Evolutionary conservation across 805 yeast genomes (phyloP).

Genomic region (Wickerhamomyces mucosus): DNA sequence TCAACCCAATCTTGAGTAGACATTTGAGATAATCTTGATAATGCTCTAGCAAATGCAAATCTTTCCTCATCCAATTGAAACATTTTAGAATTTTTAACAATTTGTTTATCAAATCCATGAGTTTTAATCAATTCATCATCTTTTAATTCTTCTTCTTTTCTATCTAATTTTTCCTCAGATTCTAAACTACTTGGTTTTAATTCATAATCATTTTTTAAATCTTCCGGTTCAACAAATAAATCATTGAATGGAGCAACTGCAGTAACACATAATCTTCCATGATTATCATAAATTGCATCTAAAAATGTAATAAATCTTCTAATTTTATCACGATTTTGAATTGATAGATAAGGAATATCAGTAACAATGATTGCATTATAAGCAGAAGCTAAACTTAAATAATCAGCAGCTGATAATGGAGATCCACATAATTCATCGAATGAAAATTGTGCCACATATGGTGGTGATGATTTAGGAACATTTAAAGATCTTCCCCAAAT

Average conservation of each 20-base stretch:
- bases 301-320: slow-evolving; percentile 89
- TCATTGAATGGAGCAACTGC: slow-evolving; percentile 79
- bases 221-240: slow-evolving; percentile 78
- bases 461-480: slow-evolving; percentile 71
- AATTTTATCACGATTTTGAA: slow-evolving; percentile 71
- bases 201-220: slow-evolving; percentile 28
- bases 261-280: slow-evolving; percentile 81
- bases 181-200: slow-evolving; percentile 14
- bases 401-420: slow-evolving; percentile 91
- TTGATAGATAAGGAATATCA: slow-evolving; percentile 81
- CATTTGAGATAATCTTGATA: slow-evolving; percentile 88
- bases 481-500: slow-evolving; percentile 85
- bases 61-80: slow-evolving; percentile 91
- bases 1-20: slow-evolving; percentile 89
- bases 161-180: slow-evolving; percentile 7
- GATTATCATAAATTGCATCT: slow-evolving; percentile 92
- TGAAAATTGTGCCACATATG: slow-evolving; percentile 81
- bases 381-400: slow-evolving; percentile 67
- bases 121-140: slow-evolving; percentile 58
- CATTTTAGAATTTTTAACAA: slow-evolving; percentile 62
- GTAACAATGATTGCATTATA: slow-evolving; percentile 80
- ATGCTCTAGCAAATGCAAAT: slow-evolving; percentile 94
- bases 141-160: slow-evolving; percentile 25
- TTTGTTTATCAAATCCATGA: slow-evolving; percentile 67
- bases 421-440: slow-evolving; percentile 81